These are phyloP conservation scores for Ophiosphaerella narmari DNA, from an alignment of 2,329 filamentous ascomycete genomes.

Conservation along the genomic window DNA sequence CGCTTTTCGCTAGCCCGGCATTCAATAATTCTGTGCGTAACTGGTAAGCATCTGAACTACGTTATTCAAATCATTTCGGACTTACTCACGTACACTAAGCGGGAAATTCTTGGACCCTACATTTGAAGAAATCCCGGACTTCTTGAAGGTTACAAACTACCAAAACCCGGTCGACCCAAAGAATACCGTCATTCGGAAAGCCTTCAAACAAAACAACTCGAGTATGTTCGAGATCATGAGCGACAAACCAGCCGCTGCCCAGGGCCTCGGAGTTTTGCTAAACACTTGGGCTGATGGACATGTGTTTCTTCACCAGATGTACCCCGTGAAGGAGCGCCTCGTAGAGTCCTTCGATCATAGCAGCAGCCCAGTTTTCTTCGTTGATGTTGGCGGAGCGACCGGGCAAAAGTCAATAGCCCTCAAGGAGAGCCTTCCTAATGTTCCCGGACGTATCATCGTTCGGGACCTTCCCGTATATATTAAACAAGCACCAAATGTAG, in stretches of 20 bases:
- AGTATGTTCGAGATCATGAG: slow-evolving; percentile 7
- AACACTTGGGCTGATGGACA: slow-evolving; percentile 6
- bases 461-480: slow-evolving; percentile 54
- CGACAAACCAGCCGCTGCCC: neutral
- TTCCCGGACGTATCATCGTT: slow-evolving; percentile 51
- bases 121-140: slow-evolving; percentile 2
- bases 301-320: slow-evolving; percentile 13
- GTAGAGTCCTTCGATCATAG: slow-evolving; percentile 22
- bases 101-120: slow-evolving; percentile 2
- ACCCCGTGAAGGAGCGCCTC: slow-evolving; percentile 35
- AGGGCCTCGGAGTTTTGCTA: slow-evolving; percentile 7
- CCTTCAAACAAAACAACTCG: slow-evolving; percentile 5
- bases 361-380: slow-evolving; percentile 30
- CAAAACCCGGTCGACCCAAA: slow-evolving; percentile 1
- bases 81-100: neutral
- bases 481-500: slow-evolving; percentile 21
- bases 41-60: neutral
- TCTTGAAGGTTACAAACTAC: slow-evolving; percentile 3
- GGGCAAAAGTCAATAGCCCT: slow-evolving; percentile 51
- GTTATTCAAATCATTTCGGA: neutral
- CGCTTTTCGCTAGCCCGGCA: neutral
- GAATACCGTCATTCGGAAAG: slow-evolving; percentile 3
- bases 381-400: slow-evolving; percentile 51
- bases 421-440: slow-evolving; percentile 41
- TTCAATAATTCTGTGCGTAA: slow-evolving; percentile 2